phyloP scores from a whole-genome alignment of 1,284 basidiomycete genomes.

The Ceratobasidium theobromae region DNA sequence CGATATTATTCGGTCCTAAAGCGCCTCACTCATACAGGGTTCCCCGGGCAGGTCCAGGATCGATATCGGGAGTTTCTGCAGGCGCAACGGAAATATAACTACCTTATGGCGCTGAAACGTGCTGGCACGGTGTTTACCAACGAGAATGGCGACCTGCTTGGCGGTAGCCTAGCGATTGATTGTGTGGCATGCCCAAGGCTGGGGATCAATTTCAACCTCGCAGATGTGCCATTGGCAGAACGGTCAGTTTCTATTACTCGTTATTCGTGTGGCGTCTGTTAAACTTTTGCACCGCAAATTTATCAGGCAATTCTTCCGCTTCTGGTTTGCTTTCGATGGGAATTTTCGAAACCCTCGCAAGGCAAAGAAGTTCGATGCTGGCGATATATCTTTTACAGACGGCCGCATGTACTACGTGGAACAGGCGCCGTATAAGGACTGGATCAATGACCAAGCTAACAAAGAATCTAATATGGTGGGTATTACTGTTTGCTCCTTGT shows the following conservation, averaged over 20 bases:
- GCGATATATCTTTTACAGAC: not conserved
- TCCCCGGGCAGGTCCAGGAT: not conserved
- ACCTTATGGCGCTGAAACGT: not conserved
- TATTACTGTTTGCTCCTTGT: not conserved
- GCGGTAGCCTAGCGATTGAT: not conserved
- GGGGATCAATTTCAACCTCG: constrained; percentile 6
- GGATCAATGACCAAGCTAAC: not conserved
- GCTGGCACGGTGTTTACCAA: not conserved
- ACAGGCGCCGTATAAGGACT: not conserved
- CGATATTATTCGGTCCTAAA: not conserved
- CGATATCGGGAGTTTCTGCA: not conserved
- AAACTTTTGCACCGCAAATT: no score
- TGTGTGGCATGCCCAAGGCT: constrained; percentile 9
- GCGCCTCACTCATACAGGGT: not conserved
- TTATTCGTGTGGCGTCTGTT: no score
- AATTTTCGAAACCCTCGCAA: not conserved
- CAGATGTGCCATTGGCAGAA: not conserved
- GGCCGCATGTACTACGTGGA: not conserved
- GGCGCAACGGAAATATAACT: not conserved
- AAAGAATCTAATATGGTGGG: not conserved
- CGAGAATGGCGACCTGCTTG: no score
- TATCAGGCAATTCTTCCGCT: no score
- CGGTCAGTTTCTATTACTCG: no score
- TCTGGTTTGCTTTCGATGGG: no score
- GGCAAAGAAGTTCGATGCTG: not conserved